Evolutionary conservation across 305 asterid species (phyloP).

Genomic region (Lippia alba): DNA sequence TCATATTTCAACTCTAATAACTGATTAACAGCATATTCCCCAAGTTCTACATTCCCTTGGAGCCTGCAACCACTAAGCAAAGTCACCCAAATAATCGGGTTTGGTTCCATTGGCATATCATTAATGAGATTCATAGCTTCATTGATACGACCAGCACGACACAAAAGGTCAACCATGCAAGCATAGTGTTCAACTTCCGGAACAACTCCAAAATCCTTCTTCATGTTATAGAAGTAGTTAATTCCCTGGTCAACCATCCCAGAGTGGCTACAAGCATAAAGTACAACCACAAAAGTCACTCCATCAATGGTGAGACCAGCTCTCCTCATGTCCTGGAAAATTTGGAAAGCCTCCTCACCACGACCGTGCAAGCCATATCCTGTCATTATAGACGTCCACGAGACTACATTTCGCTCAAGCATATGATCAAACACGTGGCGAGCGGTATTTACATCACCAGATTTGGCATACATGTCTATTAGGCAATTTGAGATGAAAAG

Average conservation of each 20-base stretch:
- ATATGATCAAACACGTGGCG: slow-evolving; percentile 66
- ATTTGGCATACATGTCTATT: slow-evolving; percentile 85
- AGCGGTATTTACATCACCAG: slow-evolving; percentile 80
- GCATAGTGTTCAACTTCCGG: slow-evolving; percentile 82
- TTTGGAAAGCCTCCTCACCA: slow-evolving; percentile 71
- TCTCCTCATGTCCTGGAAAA: slow-evolving; percentile 58
- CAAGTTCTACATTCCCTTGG: slow-evolving; percentile 73
- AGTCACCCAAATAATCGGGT: slow-evolving; percentile 70
- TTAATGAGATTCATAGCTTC: slow-evolving; percentile 69
- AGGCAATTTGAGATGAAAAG: slow-evolving; percentile 79
- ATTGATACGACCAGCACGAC: slow-evolving; percentile 80
- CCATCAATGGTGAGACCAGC: slow-evolving; percentile 65
- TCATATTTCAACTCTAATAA: slow-evolving; percentile 57
- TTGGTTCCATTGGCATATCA: slow-evolving; percentile 74
- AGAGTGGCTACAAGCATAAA: slow-evolving; percentile 91
- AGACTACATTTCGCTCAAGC: slow-evolving; percentile 59
- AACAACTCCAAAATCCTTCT: slow-evolving; percentile 54
- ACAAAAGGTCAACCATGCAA: slow-evolving; percentile 82
- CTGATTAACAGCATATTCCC: slow-evolving; percentile 54
- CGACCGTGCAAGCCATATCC: slow-evolving; percentile 90
- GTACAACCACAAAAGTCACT: slow-evolving; percentile 74
- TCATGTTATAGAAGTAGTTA: slow-evolving; percentile 66
- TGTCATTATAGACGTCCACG: slow-evolving; percentile 90
- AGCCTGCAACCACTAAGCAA: slow-evolving; percentile 67
- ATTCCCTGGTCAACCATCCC: slow-evolving; percentile 76